These are phyloP conservation scores for Mycena olivaceomarginata DNA, from an alignment of 768 basidiomycete species.

Conservation along the genomic window DNA sequence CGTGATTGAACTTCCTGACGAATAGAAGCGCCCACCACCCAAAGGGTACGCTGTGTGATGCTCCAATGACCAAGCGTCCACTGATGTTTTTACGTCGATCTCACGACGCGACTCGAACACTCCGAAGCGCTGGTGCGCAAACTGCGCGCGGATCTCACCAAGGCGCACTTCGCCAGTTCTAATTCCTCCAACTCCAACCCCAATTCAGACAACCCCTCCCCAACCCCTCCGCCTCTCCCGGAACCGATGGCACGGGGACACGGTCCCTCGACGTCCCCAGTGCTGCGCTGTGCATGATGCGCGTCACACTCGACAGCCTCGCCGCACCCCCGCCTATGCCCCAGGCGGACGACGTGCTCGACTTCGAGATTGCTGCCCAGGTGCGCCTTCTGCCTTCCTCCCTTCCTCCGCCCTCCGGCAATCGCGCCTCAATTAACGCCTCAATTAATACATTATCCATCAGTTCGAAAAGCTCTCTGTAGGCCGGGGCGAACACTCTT, in stretches of 20 bases:
- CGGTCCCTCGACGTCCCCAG: background rate
- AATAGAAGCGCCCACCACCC: background rate
- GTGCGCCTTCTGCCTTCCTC: too few species aligned
- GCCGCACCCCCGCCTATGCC: background rate
- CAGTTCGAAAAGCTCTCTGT: too few species aligned
- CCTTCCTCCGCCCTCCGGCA: too few species aligned
- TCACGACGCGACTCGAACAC: slow-evolving; percentile 14
- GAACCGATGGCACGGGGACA: background rate
- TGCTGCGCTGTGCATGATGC: background rate
- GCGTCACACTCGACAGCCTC: background rate
- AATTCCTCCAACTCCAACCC: background rate
- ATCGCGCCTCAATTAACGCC: too few species aligned
- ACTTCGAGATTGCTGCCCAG: background rate
- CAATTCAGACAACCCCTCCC: background rate
- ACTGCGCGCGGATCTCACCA: slow-evolving; percentile 13
- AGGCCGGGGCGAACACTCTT: too few species aligned
- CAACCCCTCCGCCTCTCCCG: too few species aligned
- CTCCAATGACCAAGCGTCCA: background rate
- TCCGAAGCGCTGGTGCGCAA: slow-evolving; percentile 16
- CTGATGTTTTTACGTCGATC: slow-evolving; percentile 8
- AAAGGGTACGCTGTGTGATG: background rate
- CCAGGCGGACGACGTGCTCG: background rate
- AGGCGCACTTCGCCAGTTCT: background rate
- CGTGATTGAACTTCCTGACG: background rate
- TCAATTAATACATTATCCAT: too few species aligned